Percentiles rank a stretch among this genome's conserved stretches.
Evolutionary conservation across 257 asterid genomes (phyloP).

Genomic region (Forsythia suspensa): DNA sequence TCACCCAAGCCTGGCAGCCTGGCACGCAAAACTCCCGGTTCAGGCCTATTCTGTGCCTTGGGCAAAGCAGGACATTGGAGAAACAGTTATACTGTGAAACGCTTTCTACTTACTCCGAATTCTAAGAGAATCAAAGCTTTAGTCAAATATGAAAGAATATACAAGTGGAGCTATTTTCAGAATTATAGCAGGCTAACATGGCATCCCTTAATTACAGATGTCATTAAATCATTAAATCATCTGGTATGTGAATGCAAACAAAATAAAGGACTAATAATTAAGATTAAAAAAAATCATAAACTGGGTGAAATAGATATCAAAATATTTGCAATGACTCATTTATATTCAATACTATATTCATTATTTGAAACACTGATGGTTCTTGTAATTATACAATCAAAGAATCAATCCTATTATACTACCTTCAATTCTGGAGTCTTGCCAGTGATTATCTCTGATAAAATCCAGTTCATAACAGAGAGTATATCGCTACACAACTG

Average conservation of each 20-base stretch:
- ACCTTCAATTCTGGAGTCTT: slow-evolving; percentile 16
- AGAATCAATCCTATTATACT: slow-evolving; percentile 44
- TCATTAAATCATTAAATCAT: background rate
- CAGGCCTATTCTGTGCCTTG: no score
- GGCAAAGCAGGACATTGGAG: no score
- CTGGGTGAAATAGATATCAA: background rate
- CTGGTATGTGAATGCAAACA: background rate
- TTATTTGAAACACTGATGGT: slow-evolving; percentile 21
- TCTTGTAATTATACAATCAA: slow-evolving; percentile 44
- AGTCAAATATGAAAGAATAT: background rate
- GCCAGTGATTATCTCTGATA: slow-evolving; percentile 10
- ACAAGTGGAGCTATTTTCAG: background rate
- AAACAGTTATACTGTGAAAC: background rate
- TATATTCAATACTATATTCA: slow-evolving; percentile 31
- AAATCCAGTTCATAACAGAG: slow-evolving; percentile 30
- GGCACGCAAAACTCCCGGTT: no score
- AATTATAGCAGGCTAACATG: background rate
- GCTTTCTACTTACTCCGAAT: background rate
- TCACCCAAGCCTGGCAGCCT: background rate
- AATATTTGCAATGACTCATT: slow-evolving; percentile 9
- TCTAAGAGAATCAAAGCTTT: background rate
- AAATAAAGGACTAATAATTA: no score
- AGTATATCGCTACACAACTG: slow-evolving; percentile 20
- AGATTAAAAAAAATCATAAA: background rate
- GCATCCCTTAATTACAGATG: background rate